phyloP scores from a whole-genome alignment of 2,329 filamentous ascomycete species.

The Xylariaceae sp. region DNA sequence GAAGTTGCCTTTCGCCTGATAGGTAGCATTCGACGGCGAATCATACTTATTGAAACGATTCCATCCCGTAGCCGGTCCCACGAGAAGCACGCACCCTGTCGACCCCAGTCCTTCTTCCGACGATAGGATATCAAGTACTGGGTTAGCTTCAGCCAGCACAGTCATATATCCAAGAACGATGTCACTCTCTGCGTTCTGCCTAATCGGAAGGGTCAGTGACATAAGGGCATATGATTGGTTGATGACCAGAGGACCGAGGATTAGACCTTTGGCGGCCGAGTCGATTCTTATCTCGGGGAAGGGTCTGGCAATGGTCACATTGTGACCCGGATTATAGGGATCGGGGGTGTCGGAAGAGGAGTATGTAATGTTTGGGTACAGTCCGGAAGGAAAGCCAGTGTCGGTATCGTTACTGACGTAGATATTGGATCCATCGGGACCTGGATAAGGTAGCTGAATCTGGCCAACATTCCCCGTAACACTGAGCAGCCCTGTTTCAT shows the following conservation, averaged over 20 bases:
- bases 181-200: conserved; percentile 56
- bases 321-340: conserved; percentile 34
- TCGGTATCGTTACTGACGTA: conserved; percentile 54
- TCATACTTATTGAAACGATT: conserved; percentile 56
- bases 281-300: conserved; percentile 48
- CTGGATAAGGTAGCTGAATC: conserved; percentile 59
- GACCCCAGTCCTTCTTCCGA: conserved; percentile 66
- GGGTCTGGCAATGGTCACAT: conserved; percentile 41
- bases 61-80: conserved; percentile 62
- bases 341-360: conserved; percentile 38
- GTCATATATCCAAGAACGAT: conserved; percentile 82
- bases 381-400: conserved; percentile 63
- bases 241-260: conserved; percentile 71
- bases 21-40: conserved; percentile 44
- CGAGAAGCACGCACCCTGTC: conserved; percentile 65
- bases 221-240: conserved; percentile 72
- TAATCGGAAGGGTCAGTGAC: conserved; percentile 76
- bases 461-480: conserved; percentile 51
- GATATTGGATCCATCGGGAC: conserved; percentile 53
- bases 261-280: conserved; percentile 49
- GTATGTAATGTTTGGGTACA: conserved; percentile 80
- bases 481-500: conserved; percentile 53
- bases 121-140: conserved; percentile 57
- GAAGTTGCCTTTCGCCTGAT: conserved; percentile 32
- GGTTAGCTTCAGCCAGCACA: conserved; percentile 63